Percentiles rank a stretch among this genome's conserved stretches.
Conservation (phyloP, 1,284 basidiomycete genomes). For the Bondarzewia mesenterica region DNA sequence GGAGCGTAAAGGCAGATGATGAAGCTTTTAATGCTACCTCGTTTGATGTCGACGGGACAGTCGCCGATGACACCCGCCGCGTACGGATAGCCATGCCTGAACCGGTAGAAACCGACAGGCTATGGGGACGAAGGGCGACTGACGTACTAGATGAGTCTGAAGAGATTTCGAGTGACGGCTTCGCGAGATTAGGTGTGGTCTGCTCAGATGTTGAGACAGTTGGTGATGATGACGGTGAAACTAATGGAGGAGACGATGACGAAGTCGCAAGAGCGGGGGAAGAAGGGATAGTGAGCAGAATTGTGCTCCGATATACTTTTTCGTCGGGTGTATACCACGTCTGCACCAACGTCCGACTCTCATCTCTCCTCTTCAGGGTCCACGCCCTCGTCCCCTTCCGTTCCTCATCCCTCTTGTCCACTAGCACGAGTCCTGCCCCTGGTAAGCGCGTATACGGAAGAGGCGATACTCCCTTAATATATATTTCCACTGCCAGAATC, state of each 20-base stretch:
- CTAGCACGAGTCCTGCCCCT: slow-evolving; percentile 46
- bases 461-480: slow-evolving; percentile 54
- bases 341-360: slow-evolving; percentile 42
- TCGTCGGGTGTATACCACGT: slow-evolving; percentile 41
- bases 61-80: slow-evolving; percentile 14
- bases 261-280: neutral
- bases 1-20: slow-evolving; percentile 48
- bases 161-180: neutral
- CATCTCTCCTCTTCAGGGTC: slow-evolving; percentile 52
- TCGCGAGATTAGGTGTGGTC: neutral
- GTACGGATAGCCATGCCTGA: slow-evolving; percentile 10
- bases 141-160: slow-evolving; percentile 3
- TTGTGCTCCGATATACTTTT: slow-evolving; percentile 38
- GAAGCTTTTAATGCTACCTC: slow-evolving; percentile 25
- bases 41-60: slow-evolving; percentile 21
- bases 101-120: slow-evolving; percentile 9
- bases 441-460: slow-evolving; percentile 65
- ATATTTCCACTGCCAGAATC: slow-evolving; percentile 64
- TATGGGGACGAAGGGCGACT: slow-evolving; percentile 10
- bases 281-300: slow-evolving; percentile 30
- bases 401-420: slow-evolving; percentile 37
- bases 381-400: slow-evolving; percentile 34
- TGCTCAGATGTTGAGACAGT: neutral
- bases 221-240: neutral
- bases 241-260: slow-evolving; percentile 10